Evolutionary conservation across 495 filamentous ascomycete species (phyloP).

Genomic region (Xylaria intraflava): DNA sequence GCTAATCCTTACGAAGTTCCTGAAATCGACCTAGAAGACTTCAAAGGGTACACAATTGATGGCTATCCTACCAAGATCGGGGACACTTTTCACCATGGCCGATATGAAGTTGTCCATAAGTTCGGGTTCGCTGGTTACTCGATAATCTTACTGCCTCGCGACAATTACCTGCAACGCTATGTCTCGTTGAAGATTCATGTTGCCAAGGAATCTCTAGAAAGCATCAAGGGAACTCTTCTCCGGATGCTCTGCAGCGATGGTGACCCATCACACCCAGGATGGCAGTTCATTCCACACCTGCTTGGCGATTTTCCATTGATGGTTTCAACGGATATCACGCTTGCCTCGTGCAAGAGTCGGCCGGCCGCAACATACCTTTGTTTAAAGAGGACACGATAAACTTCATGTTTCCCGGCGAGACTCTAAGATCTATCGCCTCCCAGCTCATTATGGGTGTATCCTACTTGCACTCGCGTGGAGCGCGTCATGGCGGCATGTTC

Average conservation of each 20-base stretch:
- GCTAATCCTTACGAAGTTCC: too few species aligned
- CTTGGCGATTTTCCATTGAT: conserved; percentile 16
- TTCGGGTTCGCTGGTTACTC: conserved; percentile 38
- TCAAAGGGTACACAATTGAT: conserved; percentile 19
- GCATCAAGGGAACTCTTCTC: not conserved
- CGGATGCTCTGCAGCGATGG: not conserved
- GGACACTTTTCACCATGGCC: conserved; percentile 24
- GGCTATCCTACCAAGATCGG: conserved; percentile 34
- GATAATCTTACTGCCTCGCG: conserved; percentile 37
- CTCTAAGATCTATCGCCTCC: conserved; percentile 24
- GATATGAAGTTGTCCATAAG: conserved; percentile 35
- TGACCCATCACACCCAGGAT: not conserved
- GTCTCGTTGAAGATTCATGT: not conserved
- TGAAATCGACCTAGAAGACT: not conserved
- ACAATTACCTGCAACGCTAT: conserved; percentile 7
- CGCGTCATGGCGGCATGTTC: conserved; percentile 29
- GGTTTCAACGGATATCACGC: conserved; percentile 27
- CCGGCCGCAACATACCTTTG: conserved; percentile 23
- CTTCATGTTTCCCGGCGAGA: conserved; percentile 24
- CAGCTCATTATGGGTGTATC: conserved; percentile 22
- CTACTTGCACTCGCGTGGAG: conserved; percentile 21
- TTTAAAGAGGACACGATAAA: conserved; percentile 23
- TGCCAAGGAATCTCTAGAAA: not conserved
- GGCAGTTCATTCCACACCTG: not conserved
- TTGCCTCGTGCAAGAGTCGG: conserved; percentile 29